Evolutionary conservation across 306 rosid genomes (phyloP).

Genomic region (Castanea sativa): DNA sequence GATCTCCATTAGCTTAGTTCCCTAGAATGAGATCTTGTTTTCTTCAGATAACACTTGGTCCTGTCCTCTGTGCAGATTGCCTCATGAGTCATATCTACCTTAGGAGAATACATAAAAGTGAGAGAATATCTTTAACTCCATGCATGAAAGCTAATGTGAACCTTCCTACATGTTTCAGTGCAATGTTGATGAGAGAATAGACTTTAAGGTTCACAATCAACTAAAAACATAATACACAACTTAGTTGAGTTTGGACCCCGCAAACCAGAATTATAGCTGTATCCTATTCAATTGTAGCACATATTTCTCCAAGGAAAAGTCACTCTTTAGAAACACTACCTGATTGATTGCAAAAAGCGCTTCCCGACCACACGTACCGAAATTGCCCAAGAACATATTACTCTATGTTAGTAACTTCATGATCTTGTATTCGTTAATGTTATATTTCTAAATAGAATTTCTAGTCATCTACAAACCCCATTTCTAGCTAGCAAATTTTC

Average conservation of each 20-base stretch:
- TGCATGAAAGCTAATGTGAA: background rate
- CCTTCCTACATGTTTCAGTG: background rate
- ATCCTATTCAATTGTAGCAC: background rate
- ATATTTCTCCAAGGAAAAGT: too few relatives aligned
- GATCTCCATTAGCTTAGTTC: slow-evolving; percentile 6
- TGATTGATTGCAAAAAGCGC: background rate
- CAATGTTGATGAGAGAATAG: background rate
- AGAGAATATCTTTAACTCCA: background rate
- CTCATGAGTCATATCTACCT: background rate
- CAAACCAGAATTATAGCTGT: too few relatives aligned
- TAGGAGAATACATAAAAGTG: background rate
- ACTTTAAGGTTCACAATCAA: too few relatives aligned
- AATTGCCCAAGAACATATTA: background rate
- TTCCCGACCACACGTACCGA: background rate
- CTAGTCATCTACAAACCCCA: too few relatives aligned
- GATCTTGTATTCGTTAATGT: too few relatives aligned
- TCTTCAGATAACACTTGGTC: background rate
- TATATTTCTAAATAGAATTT: too few relatives aligned
- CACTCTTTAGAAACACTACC: background rate
- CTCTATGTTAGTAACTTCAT: too few relatives aligned
- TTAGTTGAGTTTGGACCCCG: too few relatives aligned
- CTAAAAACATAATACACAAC: too few relatives aligned
- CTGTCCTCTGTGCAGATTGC: background rate
- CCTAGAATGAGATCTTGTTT: background rate
- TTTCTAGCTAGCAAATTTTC: too few relatives aligned